Conservation (phyloP, 768 basidiomycete genomes). For the Lactifluus subvellereus region DNA sequence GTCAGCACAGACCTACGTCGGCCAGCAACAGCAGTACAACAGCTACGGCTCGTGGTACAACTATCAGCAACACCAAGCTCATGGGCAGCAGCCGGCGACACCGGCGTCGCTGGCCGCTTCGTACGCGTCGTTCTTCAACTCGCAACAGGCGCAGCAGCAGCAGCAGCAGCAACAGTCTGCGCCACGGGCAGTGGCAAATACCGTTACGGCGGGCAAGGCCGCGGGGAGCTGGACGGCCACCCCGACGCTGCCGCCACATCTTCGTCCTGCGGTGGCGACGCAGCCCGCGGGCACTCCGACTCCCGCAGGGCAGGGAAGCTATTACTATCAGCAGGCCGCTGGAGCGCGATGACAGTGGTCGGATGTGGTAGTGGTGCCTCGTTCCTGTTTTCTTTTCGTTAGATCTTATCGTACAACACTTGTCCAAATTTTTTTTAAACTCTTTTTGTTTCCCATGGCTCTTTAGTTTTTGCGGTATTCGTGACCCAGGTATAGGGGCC, state of each 20-base stretch:
- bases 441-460: slow-evolving; percentile 1
- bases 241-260: slow-evolving; percentile 40
- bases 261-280: slow-evolving; percentile 28
- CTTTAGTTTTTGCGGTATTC: background rate
- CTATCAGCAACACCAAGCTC: slow-evolving; percentile 34
- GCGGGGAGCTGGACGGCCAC: slow-evolving; percentile 28
- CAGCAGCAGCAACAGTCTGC: slow-evolving; percentile 26
- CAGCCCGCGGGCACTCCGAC: slow-evolving; percentile 25
- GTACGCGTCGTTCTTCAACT: slow-evolving; percentile 41
- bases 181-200: slow-evolving; percentile 50
- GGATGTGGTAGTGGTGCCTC: background rate
- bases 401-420: slow-evolving; percentile 16
- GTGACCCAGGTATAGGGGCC: background rate
- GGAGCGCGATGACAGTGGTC: slow-evolving; percentile 15
- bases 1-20: slow-evolving; percentile 34
- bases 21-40: slow-evolving; percentile 38
- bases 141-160: slow-evolving; percentile 27
- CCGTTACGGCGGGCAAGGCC: slow-evolving; percentile 35
- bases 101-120: slow-evolving; percentile 31
- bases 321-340: slow-evolving; percentile 27
- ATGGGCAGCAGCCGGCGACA: slow-evolving; percentile 38
- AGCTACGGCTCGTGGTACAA: slow-evolving; percentile 41
- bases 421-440: background rate
- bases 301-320: slow-evolving; percentile 25
- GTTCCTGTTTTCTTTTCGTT: background rate